These are phyloP conservation scores for Hebeloma cylindrosporum DNA, from an alignment of 768 basidiomycete genomes.

Conservation along the genomic window DNA sequence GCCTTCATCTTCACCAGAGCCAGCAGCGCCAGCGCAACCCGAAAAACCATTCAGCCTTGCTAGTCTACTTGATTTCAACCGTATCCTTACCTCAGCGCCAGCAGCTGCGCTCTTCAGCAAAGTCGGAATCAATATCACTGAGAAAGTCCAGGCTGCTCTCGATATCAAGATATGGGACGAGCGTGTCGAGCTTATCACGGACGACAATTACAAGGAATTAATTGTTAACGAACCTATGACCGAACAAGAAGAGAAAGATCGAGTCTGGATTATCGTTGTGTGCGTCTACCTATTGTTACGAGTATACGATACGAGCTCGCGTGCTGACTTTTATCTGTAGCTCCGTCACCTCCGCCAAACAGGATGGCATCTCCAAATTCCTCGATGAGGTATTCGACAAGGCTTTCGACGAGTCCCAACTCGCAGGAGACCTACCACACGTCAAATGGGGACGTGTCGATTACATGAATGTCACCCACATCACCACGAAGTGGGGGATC, in stretches of 20 bases:
- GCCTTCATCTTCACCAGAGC: conserved; percentile 14
- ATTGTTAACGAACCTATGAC: conserved; percentile 70
- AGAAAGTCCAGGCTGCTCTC: conserved; percentile 39
- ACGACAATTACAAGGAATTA: conserved; percentile 73
- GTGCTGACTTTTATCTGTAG: conserved; percentile 31
- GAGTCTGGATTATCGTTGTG: conserved; percentile 82
- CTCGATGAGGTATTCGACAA: conserved; percentile 76
- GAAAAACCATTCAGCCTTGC: conserved; percentile 27
- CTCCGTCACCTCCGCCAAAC: conserved; percentile 55
- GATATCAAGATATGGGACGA: conserved; percentile 58
- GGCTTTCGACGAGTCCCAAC: conserved; percentile 62
- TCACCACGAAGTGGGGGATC: conserved; percentile 84
- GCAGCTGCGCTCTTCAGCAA: conserved; percentile 52
- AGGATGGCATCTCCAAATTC: conserved; percentile 66
- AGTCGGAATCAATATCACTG: conserved; percentile 73
- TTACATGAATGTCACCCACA: conserved; percentile 77
- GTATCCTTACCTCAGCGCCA: conserved; percentile 52
- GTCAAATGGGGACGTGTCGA: conserved; percentile 86
- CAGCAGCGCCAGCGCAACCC: conserved; percentile 24
- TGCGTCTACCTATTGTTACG: conserved; percentile 36
- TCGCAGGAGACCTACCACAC: conserved; percentile 62
- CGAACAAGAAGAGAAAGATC: conserved; percentile 60
- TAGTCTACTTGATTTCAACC: conserved; percentile 38
- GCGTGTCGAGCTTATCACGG: conserved; percentile 77
- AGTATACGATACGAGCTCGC: conserved; percentile 3